Evolutionary conservation across 768 basidiomycete genomes (phyloP).

Genomic region (Boletus sp.): DNA sequence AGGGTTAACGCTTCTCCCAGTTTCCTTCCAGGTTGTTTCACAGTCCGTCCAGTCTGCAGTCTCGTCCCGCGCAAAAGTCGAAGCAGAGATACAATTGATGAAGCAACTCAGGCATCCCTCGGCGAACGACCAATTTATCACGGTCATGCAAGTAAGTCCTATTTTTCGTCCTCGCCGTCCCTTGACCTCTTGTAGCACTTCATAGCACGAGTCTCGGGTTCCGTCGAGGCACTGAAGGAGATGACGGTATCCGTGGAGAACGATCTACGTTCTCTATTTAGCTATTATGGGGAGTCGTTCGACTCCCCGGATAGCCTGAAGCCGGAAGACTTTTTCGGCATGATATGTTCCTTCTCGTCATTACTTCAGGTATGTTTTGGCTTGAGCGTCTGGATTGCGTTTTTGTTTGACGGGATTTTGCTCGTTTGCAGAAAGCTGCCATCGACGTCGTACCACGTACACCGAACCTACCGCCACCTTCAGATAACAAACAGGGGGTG

Average conservation of each 20-base stretch:
- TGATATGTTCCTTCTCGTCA: slow-evolving; percentile 71
- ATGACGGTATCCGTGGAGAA: slow-evolving; percentile 54
- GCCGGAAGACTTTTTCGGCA: slow-evolving; percentile 79
- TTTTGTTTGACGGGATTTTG: background rate
- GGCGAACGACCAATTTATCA: slow-evolving; percentile 57
- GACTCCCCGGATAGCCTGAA: slow-evolving; percentile 61
- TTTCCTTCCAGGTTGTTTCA: slow-evolving; percentile 65
- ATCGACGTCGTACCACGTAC: slow-evolving; percentile 43
- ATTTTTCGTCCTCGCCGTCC: background rate
- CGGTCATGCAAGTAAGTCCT: slow-evolving; percentile 62
- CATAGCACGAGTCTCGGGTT: slow-evolving; percentile 38
- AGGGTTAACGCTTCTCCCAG: slow-evolving; percentile 35
- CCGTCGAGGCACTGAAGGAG: slow-evolving; percentile 62
- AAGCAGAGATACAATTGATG: slow-evolving; percentile 50
- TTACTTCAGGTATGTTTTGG: slow-evolving; percentile 56
- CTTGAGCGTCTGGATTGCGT: background rate
- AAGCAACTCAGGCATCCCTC: slow-evolving; percentile 30
- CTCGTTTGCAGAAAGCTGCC: slow-evolving; percentile 56
- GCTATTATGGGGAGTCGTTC: slow-evolving; percentile 77
- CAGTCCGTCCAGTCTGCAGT: slow-evolving; percentile 59
- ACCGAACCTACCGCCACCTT: background rate
- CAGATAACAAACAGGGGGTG: slow-evolving; percentile 8
- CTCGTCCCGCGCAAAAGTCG: slow-evolving; percentile 53
- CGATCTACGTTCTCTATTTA: slow-evolving; percentile 58
- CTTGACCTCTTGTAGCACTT: slow-evolving; percentile 25